A percentile compares a stretch with the other conserved stretches of the same genome.
phyloP scores from a whole-genome alignment of 2,329 filamentous ascomycete genomes.

The Beauveria caledonica region DNA sequence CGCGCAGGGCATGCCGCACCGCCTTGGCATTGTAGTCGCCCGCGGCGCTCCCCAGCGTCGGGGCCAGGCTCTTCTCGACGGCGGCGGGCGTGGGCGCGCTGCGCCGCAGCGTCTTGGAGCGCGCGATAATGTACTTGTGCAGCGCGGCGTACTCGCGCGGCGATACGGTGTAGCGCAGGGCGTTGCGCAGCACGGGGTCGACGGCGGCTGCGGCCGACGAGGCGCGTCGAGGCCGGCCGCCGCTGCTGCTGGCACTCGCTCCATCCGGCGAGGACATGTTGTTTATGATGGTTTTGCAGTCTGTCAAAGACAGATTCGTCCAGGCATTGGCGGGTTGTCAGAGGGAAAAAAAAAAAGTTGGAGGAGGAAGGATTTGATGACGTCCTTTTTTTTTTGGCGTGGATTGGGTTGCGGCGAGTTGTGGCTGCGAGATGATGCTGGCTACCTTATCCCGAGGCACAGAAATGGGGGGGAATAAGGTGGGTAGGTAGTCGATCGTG shows the following conservation, averaged over 20 bases:
- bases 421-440: neutral
- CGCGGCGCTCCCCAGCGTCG: constrained; percentile 22
- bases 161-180: constrained; percentile 77
- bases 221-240: neutral
- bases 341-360: neutral
- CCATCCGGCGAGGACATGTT: constrained; percentile 1
- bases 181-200: constrained; percentile 74
- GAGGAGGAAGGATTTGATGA: neutral
- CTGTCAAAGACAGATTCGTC: too few relatives aligned
- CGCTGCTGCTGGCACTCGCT: neutral
- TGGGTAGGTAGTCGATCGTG: too few relatives aligned
- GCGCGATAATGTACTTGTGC: constrained; percentile 74
- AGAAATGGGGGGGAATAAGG: too few relatives aligned
- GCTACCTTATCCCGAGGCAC: constrained; percentile 8
- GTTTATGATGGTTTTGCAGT: neutral
- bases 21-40: constrained; percentile 61
- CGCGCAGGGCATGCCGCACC: constrained; percentile 60
- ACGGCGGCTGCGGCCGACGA: constrained; percentile 21
- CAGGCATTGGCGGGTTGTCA: neutral
- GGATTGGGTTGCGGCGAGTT: neutral
- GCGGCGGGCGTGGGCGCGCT: constrained; percentile 47
- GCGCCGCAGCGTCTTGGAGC: constrained; percentile 50
- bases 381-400: too few relatives aligned
- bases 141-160: constrained; percentile 79
- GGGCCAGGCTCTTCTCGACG: constrained; percentile 36